Conservation (phyloP, 306 rosid species). For the Carpinus viminea region DNA sequence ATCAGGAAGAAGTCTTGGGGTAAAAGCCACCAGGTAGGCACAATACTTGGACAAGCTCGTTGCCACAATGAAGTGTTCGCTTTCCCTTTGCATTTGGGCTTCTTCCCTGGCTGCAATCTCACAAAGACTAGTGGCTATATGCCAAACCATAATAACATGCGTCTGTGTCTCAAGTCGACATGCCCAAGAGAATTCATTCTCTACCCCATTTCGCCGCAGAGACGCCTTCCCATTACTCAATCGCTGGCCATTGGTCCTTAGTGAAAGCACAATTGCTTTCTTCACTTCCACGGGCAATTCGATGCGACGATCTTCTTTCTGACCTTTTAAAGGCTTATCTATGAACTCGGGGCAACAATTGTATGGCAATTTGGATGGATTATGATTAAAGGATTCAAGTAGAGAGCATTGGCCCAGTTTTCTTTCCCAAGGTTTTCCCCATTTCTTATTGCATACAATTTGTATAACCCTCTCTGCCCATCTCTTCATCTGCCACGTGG, state of each 20-base stretch:
- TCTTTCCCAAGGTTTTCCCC: not conserved
- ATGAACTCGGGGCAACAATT: not conserved
- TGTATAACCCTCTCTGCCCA: not conserved
- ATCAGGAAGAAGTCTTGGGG: not conserved
- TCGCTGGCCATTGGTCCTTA: not conserved
- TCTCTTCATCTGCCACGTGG: not conserved
- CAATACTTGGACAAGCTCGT: too few relatives aligned
- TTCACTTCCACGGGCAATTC: not conserved
- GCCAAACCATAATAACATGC: not conserved
- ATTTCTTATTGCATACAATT: not conserved
- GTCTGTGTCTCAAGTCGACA: not conserved
- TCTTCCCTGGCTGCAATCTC: too few relatives aligned
- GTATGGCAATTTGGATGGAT: not conserved
- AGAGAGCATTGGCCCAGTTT: not conserved
- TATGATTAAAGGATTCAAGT: not conserved
- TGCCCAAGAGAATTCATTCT: conserved; percentile 3
- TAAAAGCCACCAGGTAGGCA: not conserved
- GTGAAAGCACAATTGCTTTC: not conserved
- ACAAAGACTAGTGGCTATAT: too few relatives aligned
- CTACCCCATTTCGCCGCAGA: not conserved
- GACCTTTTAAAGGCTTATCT: not conserved
- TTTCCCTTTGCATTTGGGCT: too few relatives aligned
- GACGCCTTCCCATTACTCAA: not conserved
- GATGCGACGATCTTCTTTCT: not conserved
- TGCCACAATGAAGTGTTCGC: too few relatives aligned